phyloP scores from a whole-genome alignment of 441 rosid species.

The Francoa sonchifolia region DNA sequence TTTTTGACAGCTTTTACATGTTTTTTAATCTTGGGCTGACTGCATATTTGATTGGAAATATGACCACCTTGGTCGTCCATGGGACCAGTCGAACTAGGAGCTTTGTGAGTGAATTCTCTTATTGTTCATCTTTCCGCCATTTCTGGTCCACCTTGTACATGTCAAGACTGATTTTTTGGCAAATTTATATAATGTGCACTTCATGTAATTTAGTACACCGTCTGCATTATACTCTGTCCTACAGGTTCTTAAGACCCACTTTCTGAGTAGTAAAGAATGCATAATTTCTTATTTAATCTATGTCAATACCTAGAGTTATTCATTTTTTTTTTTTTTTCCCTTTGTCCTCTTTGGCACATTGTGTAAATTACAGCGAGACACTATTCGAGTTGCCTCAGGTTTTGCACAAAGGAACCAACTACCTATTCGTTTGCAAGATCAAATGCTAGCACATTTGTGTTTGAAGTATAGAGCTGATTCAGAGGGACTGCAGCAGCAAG shows the following conservation, averaged over 20 bases:
- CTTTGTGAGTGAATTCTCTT: constrained; percentile 62
- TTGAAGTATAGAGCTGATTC: constrained; percentile 70
- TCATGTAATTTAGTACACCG: too few relatives aligned
- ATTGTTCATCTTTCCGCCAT: too few relatives aligned
- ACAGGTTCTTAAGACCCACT: too few relatives aligned
- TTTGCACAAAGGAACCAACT: constrained; percentile 68
- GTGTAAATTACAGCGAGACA: constrained; percentile 49
- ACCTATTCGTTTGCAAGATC: constrained; percentile 70
- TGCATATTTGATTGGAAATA: constrained; percentile 78
- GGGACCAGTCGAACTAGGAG: constrained; percentile 75
- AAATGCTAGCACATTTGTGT: constrained; percentile 79
- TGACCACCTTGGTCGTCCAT: constrained; percentile 87
- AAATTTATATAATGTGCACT: too few relatives aligned
- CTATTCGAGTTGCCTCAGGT: constrained; percentile 63
- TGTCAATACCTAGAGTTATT: too few relatives aligned
- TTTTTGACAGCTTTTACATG: constrained; percentile 72
- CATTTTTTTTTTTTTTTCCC: constrained; percentile 1
- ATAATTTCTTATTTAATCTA: too few relatives aligned
- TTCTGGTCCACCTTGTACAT: too few relatives aligned
- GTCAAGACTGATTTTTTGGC: too few relatives aligned
- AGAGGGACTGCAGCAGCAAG: constrained; percentile 89
- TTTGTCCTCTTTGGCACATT: constrained; percentile 8
- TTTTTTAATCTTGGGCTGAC: constrained; percentile 71
- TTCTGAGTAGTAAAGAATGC: too few relatives aligned
- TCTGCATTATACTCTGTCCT: too few relatives aligned